Evolutionary conservation across 805 yeast species (phyloP), one percentile per base, ranked within the genome.

Genomic region (Candida adriatica): DNA sequence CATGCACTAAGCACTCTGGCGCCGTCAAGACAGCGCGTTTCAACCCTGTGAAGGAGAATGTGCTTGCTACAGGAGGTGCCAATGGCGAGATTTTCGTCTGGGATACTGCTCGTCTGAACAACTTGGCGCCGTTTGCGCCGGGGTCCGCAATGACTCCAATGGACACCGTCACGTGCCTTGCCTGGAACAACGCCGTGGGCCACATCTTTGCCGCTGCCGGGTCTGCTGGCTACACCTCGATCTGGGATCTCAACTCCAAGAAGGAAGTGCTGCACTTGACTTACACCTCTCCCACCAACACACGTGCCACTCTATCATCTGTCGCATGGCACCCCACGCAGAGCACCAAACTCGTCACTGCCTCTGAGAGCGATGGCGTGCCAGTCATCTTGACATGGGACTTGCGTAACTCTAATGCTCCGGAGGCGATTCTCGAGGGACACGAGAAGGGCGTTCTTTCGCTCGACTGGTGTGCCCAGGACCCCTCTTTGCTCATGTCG

Each of bases 311-410:
- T 34, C 69, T 90, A 30, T 75, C 94, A 21, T 70, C 73, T 38
- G 94, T 92, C 10, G 86, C 80, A 37, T 92, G 99, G 99, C 96
- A 92, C 57, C 98, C 99, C 35, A 61, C 70, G 26, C 79, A 79
- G 59, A 75, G 90, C 37, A 90, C 97, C 11, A 80, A 75, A 53
- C 71, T 92, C 37, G 76, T 83, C 17, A 90, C 97, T 16, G 95
- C 95, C 17, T 78, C 92, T 18, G 87, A 80, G 38, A 73, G 75
- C 36, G 96, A 88, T 56, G 64, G 69, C 14, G 73, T 75, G 30
- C 95, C 98, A 9, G 70, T 82, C 19, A 76, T 92, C 33, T 61
- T 86, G 42, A 67, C 90, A 11, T 92, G 98, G 98, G 96, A 92
- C 62, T 69, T 92, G 53, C 75, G 96, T 58, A 90, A 92, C 55